Conservation (phyloP, 2,329 filamentous ascomycete species). For the Pyrenophora graminea region DNA sequence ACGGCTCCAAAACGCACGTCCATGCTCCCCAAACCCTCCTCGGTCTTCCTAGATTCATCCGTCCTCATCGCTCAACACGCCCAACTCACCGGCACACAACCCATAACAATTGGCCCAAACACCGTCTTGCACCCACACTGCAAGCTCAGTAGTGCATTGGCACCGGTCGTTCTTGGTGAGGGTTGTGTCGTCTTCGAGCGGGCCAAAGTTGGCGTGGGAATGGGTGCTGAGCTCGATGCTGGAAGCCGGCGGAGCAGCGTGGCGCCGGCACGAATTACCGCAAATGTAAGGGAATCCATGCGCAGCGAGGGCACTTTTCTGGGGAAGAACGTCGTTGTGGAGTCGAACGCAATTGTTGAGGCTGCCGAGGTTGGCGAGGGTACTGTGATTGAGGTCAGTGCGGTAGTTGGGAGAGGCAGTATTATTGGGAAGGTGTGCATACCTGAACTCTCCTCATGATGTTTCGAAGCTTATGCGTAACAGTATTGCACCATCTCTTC, state of each 20-base stretch:
- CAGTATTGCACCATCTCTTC: conserved; percentile 53
- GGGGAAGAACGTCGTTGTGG: conserved; percentile 50
- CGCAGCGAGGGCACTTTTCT: conserved; percentile 43
- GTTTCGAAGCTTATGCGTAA: conserved; percentile 1
- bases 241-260: conserved; percentile 23
- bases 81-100: conserved; percentile 68
- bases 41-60: conserved; percentile 50
- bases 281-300: conserved; percentile 15
- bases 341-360: conserved; percentile 49
- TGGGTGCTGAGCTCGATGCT: conserved; percentile 22
- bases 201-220: conserved; percentile 47
- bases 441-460: background rate
- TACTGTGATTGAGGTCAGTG: conserved; percentile 40
- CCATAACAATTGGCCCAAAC: conserved; percentile 76
- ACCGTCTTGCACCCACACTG: conserved; percentile 85
- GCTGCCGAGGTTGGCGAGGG: conserved; percentile 45
- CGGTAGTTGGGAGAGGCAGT: conserved; percentile 39
- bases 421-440: conserved; percentile 49
- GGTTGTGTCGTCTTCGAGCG: conserved; percentile 77
- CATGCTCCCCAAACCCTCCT: conserved; percentile 45
- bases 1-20: conserved; percentile 43
- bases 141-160: conserved; percentile 50
- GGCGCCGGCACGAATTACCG: conserved; percentile 16
- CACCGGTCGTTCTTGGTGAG: conserved; percentile 50
- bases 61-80: conserved; percentile 56